These are phyloP conservation scores for Ilex asprella DNA, from an alignment of 257 asterid genomes.

Conservation along the genomic window DNA sequence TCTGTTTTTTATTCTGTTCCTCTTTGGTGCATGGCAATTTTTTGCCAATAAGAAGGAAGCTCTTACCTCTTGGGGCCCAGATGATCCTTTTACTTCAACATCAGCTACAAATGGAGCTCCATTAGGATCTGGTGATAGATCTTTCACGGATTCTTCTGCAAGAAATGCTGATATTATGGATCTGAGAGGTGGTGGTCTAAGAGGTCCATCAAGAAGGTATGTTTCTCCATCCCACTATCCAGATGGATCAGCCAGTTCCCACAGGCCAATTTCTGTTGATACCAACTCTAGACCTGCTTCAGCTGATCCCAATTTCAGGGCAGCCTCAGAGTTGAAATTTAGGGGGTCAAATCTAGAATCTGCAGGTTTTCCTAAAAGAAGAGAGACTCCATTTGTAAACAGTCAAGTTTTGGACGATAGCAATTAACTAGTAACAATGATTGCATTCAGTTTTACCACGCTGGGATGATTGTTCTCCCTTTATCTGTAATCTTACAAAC, in stretches of 20 bases:
- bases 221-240: constrained; percentile 65
- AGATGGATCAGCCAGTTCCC: constrained; percentile 42
- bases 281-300: constrained; percentile 43
- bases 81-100: constrained; percentile 55
- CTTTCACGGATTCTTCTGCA: constrained; percentile 48
- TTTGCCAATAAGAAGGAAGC: constrained; percentile 92
- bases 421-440: constrained; percentile 20
- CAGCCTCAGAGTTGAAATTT: constrained; percentile 51
- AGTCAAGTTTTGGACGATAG: constrained; percentile 55
- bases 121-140: constrained; percentile 39
- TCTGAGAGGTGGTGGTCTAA: constrained; percentile 44
- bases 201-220: constrained; percentile 63
- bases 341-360: constrained; percentile 59
- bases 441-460: background rate
- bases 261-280: constrained; percentile 40
- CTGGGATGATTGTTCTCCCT: constrained; percentile 2
- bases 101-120: constrained; percentile 43
- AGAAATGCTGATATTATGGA: constrained; percentile 66
- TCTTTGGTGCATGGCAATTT: constrained; percentile 82
- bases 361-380: constrained; percentile 51
- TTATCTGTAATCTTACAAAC: background rate
- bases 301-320: constrained; percentile 57
- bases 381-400: constrained; percentile 52
- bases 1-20: constrained; percentile 71
- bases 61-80: constrained; percentile 90